A percentile compares a stretch with the other conserved stretches of the same genome.
Evolutionary conservation across 805 yeast species (phyloP).

Genomic region (Monosporozyma servazzii): DNA sequence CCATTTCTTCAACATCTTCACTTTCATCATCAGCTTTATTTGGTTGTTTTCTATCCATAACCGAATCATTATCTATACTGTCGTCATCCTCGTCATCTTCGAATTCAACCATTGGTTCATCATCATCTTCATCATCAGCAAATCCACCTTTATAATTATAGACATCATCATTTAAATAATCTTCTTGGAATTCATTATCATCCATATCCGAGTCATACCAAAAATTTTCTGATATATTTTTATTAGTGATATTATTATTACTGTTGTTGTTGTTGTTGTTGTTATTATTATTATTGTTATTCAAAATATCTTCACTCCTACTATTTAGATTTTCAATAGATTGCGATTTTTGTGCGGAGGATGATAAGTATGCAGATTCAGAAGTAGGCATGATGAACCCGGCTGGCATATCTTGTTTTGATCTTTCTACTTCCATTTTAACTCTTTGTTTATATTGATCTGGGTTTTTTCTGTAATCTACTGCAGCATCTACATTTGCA

Average conservation of each 20-base stretch:
- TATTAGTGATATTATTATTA: conserved; percentile 1
- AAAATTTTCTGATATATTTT: conserved; percentile 49
- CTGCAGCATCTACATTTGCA: conserved; percentile 93
- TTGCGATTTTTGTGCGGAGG: not conserved
- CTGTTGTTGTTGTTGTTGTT: not conserved
- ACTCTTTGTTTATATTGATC: conserved; percentile 70
- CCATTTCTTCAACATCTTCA: conserved; percentile 27
- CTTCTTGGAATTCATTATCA: conserved; percentile 56
- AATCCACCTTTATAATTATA: conserved; percentile 30
- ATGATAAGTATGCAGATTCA: conserved; percentile 41
- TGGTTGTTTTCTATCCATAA: conserved; percentile 30
- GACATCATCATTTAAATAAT: conserved; percentile 36
- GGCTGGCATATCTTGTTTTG: conserved; percentile 77
- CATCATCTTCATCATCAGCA: conserved; percentile 41
- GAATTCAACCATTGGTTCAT: conserved; percentile 19
- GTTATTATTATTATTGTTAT: conserved; percentile 1
- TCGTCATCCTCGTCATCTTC: conserved; percentile 26
- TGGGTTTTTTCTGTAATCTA: conserved; percentile 75
- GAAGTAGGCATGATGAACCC: conserved; percentile 76
- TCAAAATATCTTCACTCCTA: not conserved
- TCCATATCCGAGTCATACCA: conserved; percentile 71
- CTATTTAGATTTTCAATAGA: not conserved
- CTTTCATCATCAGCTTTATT: conserved; percentile 27
- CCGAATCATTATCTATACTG: conserved; percentile 29
- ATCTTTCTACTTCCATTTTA: conserved; percentile 69